Conservation (phyloP, 495 filamentous ascomycete species). For the Aspergillus ostianus region DNA sequence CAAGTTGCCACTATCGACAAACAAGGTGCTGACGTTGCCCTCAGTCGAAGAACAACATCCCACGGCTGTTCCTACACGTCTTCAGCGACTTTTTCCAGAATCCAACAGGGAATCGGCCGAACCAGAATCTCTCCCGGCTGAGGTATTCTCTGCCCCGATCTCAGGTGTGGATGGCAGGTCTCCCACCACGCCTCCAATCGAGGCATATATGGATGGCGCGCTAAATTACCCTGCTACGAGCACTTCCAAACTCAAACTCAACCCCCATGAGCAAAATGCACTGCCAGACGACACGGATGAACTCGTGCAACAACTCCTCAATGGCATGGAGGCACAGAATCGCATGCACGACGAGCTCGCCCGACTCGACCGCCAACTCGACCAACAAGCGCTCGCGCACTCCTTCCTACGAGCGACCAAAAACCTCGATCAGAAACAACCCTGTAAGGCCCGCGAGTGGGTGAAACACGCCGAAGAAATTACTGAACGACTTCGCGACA, state of each 20-base stretch:
- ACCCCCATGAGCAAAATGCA: background rate
- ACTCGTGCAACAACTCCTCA: background rate
- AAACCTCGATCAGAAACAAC: background rate
- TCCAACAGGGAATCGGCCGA: too few species aligned
- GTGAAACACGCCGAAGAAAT: background rate
- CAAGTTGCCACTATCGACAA: too few species aligned
- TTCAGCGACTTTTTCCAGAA: too few species aligned
- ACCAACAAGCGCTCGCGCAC: background rate
- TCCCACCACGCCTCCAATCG: background rate
- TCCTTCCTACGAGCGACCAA: background rate
- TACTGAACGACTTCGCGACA: background rate
- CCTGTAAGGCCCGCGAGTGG: background rate
- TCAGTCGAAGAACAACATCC: too few species aligned
- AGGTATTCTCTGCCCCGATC: too few species aligned
- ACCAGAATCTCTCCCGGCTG: too few species aligned
- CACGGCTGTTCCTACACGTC: too few species aligned
- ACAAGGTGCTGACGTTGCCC: too few species aligned
- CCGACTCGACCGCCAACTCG: background rate
- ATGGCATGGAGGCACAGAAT: background rate
- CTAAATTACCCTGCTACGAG: background rate
- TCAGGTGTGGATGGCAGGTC: too few species aligned
- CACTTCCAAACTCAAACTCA: background rate
- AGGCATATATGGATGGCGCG: background rate
- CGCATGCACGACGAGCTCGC: background rate
- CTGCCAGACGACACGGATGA: background rate